Base-by-base conservation (phyloP, 1,284 basidiomycete species). In the Boletus holoroseus region DNA sequence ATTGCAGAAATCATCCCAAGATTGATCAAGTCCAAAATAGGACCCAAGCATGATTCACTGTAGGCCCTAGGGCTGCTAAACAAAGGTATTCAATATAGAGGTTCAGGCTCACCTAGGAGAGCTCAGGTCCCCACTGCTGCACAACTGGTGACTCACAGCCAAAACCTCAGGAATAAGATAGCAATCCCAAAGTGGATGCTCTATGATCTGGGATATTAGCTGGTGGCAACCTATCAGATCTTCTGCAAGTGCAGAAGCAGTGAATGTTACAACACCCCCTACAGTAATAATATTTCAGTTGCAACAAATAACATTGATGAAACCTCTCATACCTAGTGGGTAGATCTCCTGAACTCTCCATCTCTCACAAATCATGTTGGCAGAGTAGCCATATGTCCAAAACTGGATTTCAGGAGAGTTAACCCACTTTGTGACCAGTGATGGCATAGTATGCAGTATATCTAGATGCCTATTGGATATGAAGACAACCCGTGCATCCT, bases 251-350 rank as follows among this genome's bases (percentile, higher is more conserved):
- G 77, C 81, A 45, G 68, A 67, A 2, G 83, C 73, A 11, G 81
- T 82, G 53, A 88, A 83, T 1, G 83, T 85, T 1, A 81, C 72
- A 54, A 88, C 63, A 4, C 85, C 85, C 44, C 85, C 86, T 88
- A 30, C 0, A 22, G 6, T 16, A 9, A 50, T 31, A 15, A 16
- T 34, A 6, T 47, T 40, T 54, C 41, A 58, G 51, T 53, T 28
- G 13, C 11, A 28, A 59, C n/a, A 57, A 43, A 43, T 32, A 53
- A 40, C 15, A 45, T 47, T n/a, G 46, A 35, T 31, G 49, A 13
- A 46, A 22, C 26, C 9, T 13, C 11, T 60, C 68, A 48, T 58
- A 86, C 85, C 85, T 55, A 78, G 62, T 26, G 83, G 80, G 62
- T 77, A 87, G 13, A 88, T 76, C 57, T 82, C 80, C 27, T 72